These are phyloP conservation scores for Leccinum holopus DNA, from an alignment of 1,284 basidiomycete genomes.

Conservation along the genomic window DNA sequence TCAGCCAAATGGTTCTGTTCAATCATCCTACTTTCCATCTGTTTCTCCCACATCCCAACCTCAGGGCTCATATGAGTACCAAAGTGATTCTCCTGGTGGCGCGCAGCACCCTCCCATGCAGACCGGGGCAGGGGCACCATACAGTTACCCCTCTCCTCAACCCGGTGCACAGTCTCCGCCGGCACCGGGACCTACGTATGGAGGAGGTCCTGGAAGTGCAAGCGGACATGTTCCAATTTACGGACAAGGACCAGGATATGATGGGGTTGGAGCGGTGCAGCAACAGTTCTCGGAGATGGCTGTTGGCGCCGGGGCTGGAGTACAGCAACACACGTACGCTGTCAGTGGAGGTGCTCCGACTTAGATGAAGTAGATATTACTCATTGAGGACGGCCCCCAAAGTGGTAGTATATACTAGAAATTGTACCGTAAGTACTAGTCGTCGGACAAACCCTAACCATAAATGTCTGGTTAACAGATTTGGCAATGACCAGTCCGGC, in stretches of 20 bases:
- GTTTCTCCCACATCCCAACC: slow-evolving; percentile 14
- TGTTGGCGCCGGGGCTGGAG: slow-evolving; percentile 23
- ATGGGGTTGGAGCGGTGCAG: slow-evolving; percentile 26
- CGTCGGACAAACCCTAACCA: slow-evolving; percentile 28
- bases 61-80: slow-evolving; percentile 28
- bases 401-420: neutral
- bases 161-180: slow-evolving; percentile 18
- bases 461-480: neutral
- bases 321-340: slow-evolving; percentile 27
- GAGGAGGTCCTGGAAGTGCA: slow-evolving; percentile 24
- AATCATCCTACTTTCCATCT: slow-evolving; percentile 20
- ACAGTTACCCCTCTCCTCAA: slow-evolving; percentile 21
- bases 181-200: slow-evolving; percentile 16
- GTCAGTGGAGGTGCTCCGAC: slow-evolving; percentile 20
- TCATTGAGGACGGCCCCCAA: neutral
- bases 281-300: slow-evolving; percentile 36
- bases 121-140: slow-evolving; percentile 11
- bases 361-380: slow-evolving; percentile 8
- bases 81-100: slow-evolving; percentile 8
- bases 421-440: slow-evolving; percentile 1
- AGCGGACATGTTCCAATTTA: slow-evolving; percentile 22
- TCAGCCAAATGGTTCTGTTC: slow-evolving; percentile 15
- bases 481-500: neutral
- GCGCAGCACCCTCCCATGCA: slow-evolving; percentile 8
- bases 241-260: slow-evolving; percentile 22